Evolutionary conservation across 352 stramenopile species (phyloP), one percentile per base, ranked within the genome.

Genomic region (Halophytophthora polymorphica): DNA sequence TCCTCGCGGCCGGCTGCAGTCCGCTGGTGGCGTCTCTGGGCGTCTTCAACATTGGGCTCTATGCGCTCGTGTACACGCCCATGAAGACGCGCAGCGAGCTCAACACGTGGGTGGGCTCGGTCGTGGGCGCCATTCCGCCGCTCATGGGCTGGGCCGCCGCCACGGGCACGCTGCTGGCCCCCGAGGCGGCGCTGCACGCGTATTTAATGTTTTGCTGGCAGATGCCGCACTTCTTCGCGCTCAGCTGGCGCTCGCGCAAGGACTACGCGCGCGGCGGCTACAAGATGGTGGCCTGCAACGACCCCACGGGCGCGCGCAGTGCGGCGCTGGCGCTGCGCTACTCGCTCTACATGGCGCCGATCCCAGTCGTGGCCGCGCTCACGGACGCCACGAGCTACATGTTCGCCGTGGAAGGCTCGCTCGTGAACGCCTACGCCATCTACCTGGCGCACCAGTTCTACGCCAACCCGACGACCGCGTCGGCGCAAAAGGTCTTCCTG

Each of bases 161-260:
- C 1, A 98, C 93, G 0, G 96, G 96, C 36, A 66, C 73, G 1
- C 39, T 83, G 6, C 13, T 96, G 6, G 68, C 77, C 0, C 84
- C 85, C 0, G 84, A 96, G 67, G 77, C 83, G 15, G 69, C 73
- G 19, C 64, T 96, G 33, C 77, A 88, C 19, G 83, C 80, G 48
- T 89, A 88, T 15, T 79, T 96, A 28, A 79, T 99, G 23, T 99
- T 97, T 59, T 79, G 98, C 34, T 99, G 97, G 97, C 97, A 99
- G 79, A 98, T 99, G 75, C 97, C 97, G 43, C 97, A 99, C 77
- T 99, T 99, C 71, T 99, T 99, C 69, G 96, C 97, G 13, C 72
- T 99, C 18, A 96, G 88, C 59, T 99, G 95, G 89, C 95, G 98
- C 56, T 93, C 98, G 53, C 83, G 96, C 23, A 89, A 92, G 31